phyloP scores from a whole-genome alignment of 306 rosid genomes.

The Potentilla sterilis region DNA sequence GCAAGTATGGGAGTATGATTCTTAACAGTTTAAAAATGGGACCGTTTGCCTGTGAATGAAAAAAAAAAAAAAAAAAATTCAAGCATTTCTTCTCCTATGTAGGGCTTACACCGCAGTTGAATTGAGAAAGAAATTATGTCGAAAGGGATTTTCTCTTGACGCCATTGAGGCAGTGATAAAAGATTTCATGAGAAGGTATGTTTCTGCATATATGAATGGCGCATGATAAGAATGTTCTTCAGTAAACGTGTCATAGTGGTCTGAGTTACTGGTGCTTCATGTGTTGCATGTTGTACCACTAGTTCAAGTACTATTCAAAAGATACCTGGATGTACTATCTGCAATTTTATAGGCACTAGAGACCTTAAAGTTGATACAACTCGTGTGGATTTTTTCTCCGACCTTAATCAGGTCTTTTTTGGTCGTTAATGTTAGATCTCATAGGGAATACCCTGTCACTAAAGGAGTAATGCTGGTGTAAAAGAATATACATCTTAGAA shows the following conservation, averaged over 20 bases:
- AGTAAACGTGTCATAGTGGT: not conserved
- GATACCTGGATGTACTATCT: not conserved
- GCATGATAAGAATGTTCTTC: conserved; percentile 7
- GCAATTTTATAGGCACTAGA: not conserved
- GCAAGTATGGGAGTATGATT: not conserved
- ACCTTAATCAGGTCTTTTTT: not conserved
- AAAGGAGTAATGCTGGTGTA: not conserved
- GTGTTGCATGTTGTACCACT: not conserved
- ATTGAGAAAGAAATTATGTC: conserved; percentile 66
- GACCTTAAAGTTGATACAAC: not conserved
- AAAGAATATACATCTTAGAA: not conserved
- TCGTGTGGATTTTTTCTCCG: not conserved
- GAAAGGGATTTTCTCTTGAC: conserved; percentile 50
- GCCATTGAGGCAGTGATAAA: conserved; percentile 56
- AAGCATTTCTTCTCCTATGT: conserved; percentile 23
- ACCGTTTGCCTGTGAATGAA: conserved; percentile 10
- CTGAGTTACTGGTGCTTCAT: not conserved
- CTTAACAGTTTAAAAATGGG: not conserved
- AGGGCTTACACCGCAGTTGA: conserved; percentile 83
- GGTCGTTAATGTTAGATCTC: not conserved
- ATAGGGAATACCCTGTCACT: conserved; percentile 8
- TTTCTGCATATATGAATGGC: conserved; percentile 23
- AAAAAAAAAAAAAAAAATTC: not conserved
- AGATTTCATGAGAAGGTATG: conserved; percentile 64
- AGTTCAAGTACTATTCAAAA: not conserved